Percentiles rank a stretch among this genome's conserved stretches.
These are phyloP conservation scores for Coemansia guatemalensis DNA, from an alignment of 192 early-diverging fungal species.

Conservation along the genomic window DNA sequence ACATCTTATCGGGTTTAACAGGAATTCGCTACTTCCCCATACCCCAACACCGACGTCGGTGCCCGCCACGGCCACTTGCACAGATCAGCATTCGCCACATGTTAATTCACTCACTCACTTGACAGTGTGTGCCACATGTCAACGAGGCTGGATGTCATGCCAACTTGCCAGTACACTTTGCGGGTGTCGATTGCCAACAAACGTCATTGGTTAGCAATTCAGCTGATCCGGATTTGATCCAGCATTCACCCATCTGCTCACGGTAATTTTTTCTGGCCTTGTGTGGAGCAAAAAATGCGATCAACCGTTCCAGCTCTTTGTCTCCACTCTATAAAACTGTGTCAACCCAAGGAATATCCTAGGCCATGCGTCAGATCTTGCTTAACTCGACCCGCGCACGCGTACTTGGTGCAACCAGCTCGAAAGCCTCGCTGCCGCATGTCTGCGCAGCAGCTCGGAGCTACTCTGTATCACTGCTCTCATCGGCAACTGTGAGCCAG, in stretches of 20 bases:
- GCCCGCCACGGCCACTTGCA: background rate
- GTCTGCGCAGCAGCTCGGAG: background rate
- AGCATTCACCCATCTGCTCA: background rate
- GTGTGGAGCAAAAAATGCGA: background rate
- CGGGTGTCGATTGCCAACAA: background rate
- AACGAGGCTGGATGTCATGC: background rate
- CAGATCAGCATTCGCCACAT: background rate
- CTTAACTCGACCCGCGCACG: constrained; percentile 25
- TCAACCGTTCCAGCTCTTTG: background rate
- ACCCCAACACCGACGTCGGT: background rate
- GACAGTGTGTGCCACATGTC: background rate
- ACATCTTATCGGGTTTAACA: background rate
- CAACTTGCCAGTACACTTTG: background rate
- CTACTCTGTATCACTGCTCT: background rate
- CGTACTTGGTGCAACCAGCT: constrained; percentile 5
- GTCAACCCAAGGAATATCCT: background rate
- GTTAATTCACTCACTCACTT: background rate
- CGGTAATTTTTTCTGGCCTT: background rate
- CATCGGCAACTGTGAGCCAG: background rate
- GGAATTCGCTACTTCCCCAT: background rate
- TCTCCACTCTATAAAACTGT: background rate
- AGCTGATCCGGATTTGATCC: background rate
- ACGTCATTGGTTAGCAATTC: background rate
- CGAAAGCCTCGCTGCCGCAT: background rate
- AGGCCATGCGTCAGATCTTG: constrained; percentile 39